Evolutionary conservation across 306 rosid species (phyloP), one percentile per base, ranked within the genome.

Genomic region (Cicer bijugum): DNA sequence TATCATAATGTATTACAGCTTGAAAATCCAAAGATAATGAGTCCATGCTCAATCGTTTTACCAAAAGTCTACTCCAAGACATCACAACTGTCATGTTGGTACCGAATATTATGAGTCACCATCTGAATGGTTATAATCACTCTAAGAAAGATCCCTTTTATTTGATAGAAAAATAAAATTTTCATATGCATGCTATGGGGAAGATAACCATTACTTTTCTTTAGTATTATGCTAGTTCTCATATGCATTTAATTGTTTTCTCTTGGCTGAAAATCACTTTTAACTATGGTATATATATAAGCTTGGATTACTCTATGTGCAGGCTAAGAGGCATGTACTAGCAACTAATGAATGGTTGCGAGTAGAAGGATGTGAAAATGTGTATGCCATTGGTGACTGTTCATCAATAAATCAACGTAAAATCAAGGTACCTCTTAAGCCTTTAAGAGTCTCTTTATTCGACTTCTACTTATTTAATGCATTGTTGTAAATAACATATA

Each of bases 371-470:
- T 81, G 88, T 75, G 87, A 83, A 70, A 42, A 82, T 80, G 94
- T 83, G 67, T 94, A 88, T 77, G 97, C 96, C 69, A 79, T 91
- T 78, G 98, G 98, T 81, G 98, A 94, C 70, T 94, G 98, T 74
- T 89, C 96, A 66, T 75, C 97, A 20, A 88, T 94, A 59, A 80
- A 76, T 79, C 98, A 94, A 80, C 96, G 97, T 40, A 91, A 88
- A 89, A 74, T 94, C 83, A 89, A 78, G 98, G 98, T 94, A 93
- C 12, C 71, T 66, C 72, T 67, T 68, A 55, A 72, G 20, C 78
- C 71, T 74, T 55, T 19, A 73, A 71, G 23, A 74, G 35, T 28
- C 33, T 61, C 48, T 74, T 73, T 55, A 35, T 40, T 10, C 42
- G 38, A 53, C 37, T 57, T 74, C 38, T 42, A 43, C 42, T 74